Conservation (phyloP, 306 rosid species). For the Castanea crenata region DNA sequence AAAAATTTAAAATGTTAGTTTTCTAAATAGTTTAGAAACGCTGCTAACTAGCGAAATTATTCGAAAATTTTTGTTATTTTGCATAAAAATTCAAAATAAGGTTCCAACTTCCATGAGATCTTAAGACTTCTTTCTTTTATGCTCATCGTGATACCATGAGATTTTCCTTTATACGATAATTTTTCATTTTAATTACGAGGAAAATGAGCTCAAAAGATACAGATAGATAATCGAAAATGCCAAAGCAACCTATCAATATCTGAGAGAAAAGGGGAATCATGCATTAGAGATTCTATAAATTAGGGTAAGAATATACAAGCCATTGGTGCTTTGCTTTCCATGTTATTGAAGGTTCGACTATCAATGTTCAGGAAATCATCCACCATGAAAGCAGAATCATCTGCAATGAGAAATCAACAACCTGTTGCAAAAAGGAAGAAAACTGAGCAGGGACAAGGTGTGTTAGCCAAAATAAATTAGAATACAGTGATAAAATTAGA, state of each 20-base stretch:
- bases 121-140: slow-evolving; percentile 1
- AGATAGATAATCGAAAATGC: slow-evolving; percentile 32
- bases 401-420: slow-evolving; percentile 34
- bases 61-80: too few relatives aligned
- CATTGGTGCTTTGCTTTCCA: background rate
- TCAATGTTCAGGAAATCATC: slow-evolving; percentile 62
- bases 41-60: too few relatives aligned
- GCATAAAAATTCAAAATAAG: too few relatives aligned
- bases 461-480: slow-evolving; percentile 35
- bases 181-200: slow-evolving; percentile 43
- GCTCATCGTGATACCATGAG: slow-evolving; percentile 3
- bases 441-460: slow-evolving; percentile 28
- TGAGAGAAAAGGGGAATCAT: slow-evolving; percentile 57
- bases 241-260: slow-evolving; percentile 23
- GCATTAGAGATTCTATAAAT: slow-evolving; percentile 4
- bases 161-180: slow-evolving; percentile 20
- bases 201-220: slow-evolving; percentile 24
- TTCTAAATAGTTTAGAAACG: too few relatives aligned
- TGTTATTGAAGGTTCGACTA: slow-evolving; percentile 11
- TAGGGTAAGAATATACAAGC: slow-evolving; percentile 5
- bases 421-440: slow-evolving; percentile 52
- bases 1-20: too few relatives aligned
- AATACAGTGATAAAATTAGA: slow-evolving; percentile 68
- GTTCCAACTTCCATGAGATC: background rate
- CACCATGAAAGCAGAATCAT: slow-evolving; percentile 31